These are phyloP conservation scores for Platanthera zijinensis DNA, from an alignment of 106 monocot species.

Conservation along the genomic window DNA sequence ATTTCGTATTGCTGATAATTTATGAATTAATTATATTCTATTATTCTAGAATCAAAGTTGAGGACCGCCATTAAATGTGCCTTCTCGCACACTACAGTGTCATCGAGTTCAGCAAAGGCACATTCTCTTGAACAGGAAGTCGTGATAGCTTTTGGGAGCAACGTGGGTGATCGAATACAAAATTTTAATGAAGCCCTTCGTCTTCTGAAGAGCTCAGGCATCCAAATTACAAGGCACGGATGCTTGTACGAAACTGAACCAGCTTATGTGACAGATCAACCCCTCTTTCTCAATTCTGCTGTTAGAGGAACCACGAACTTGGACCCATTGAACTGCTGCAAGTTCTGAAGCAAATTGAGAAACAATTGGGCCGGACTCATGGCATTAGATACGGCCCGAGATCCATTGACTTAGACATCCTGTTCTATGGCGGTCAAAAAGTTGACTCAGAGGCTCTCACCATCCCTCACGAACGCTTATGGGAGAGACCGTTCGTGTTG, in stretches of 20 bases:
- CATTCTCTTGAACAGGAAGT: constrained; percentile 47
- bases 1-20: neutral
- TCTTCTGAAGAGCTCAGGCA: constrained; percentile 70
- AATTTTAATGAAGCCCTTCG: constrained; percentile 61
- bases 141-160: constrained; percentile 87
- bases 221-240: constrained; percentile 53
- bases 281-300: constrained; percentile 81
- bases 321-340: constrained; percentile 60
- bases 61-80: constrained; percentile 1
- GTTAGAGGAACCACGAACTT: constrained; percentile 66
- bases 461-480: constrained; percentile 78
- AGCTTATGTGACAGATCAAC: constrained; percentile 90
- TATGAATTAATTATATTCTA: constrained; percentile 11
- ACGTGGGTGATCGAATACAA: constrained; percentile 67
- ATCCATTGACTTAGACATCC: constrained; percentile 87
- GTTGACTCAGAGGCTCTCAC: constrained; percentile 52
- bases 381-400: constrained; percentile 94
- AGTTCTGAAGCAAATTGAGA: constrained; percentile 72
- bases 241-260: constrained; percentile 77
- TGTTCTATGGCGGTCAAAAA: constrained; percentile 57
- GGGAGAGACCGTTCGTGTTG: constrained; percentile 86
- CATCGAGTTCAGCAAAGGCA: constrained; percentile 22
- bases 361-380: constrained; percentile 56
- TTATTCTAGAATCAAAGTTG: constrained; percentile 13
- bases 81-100: constrained; percentile 1